Evolutionary conservation across 176 grass and related monocot genomes (phyloP).

Genomic region (Chrysopogon serrulatus): DNA sequence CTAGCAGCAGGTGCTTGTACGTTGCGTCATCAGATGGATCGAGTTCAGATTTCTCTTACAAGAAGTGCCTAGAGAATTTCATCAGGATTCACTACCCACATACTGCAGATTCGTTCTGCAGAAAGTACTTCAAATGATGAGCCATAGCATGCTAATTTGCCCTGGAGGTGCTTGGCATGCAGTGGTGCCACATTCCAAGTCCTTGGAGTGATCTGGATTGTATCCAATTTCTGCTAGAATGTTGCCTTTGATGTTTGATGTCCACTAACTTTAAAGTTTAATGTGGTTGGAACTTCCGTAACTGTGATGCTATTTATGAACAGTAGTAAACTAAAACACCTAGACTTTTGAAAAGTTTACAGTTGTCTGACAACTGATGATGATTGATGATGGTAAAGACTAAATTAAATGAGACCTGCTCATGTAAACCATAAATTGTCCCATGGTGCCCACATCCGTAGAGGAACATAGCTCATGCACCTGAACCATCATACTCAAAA

Average conservation of each 20-base stretch:
- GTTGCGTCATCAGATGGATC: slow-evolving; percentile 23
- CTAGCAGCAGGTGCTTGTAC: slow-evolving; percentile 41
- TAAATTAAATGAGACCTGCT: neutral
- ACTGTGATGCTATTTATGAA: slow-evolving; percentile 18
- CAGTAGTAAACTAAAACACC: neutral
- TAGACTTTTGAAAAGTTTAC: neutral
- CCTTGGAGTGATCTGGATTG: neutral
- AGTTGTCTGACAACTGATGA: neutral
- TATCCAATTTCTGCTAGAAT: neutral
- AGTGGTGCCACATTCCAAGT: neutral
- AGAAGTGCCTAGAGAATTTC: slow-evolving; percentile 52
- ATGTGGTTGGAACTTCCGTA: neutral
- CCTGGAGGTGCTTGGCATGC: neutral
- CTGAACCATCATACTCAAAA: neutral
- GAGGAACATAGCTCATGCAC: neutral
- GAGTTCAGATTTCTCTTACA: slow-evolving; percentile 45
- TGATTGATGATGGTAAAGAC: neutral
- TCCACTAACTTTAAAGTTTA: slow-evolving; percentile 16
- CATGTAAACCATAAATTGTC: neutral
- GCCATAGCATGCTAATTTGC: neutral
- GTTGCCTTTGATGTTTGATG: slow-evolving; percentile 5
- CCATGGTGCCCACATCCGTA: neutral
- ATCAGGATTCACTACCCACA: slow-evolving; percentile 32
- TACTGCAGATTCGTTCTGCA: slow-evolving; percentile 37
- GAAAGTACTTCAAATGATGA: slow-evolving; percentile 43